phyloP scores from a whole-genome alignment of 2,329 filamentous ascomycete species.

The Bipolaris victoriae region DNA sequence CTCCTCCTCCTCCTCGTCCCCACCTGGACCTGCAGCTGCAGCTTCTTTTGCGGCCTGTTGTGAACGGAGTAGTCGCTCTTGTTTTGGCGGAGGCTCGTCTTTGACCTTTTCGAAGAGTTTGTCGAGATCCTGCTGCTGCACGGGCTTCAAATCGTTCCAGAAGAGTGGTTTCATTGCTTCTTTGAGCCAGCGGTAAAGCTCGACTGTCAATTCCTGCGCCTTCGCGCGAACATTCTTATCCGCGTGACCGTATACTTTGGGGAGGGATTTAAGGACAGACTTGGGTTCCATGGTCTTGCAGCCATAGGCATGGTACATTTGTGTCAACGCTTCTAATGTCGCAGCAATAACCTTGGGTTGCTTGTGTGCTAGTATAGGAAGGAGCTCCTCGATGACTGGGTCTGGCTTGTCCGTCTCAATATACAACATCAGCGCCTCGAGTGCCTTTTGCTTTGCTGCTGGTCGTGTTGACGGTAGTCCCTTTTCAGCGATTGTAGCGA shows the following conservation, averaged over 20 bases:
- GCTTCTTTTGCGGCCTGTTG: conserved; percentile 84
- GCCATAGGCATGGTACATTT: conserved; percentile 91
- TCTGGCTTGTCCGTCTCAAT: conserved; percentile 86
- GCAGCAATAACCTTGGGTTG: conserved; percentile 86
- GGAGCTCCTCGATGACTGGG: conserved; percentile 86
- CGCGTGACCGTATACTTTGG: conserved; percentile 91
- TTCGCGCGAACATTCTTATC: conserved; percentile 98
- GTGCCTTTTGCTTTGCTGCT: conserved; percentile 82
- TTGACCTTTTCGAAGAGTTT: conserved; percentile 94
- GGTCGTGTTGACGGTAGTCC: conserved; percentile 86
- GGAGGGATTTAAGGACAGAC: conserved; percentile 82
- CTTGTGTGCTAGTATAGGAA: conserved; percentile 84
- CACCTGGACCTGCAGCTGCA: conserved; percentile 67
- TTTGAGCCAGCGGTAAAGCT: conserved; percentile 95
- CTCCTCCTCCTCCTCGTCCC: conserved; percentile 53
- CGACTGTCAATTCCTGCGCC: conserved; percentile 87
- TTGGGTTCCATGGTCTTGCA: conserved; percentile 95
- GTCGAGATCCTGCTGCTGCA: conserved; percentile 92
- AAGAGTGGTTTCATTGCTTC: conserved; percentile 99
- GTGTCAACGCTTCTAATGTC: conserved; percentile 75
- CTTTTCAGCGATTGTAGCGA: conserved; percentile 86
- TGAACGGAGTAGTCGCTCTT: conserved; percentile 84
- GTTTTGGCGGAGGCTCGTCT: conserved; percentile 83
- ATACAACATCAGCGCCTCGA: conserved; percentile 86
- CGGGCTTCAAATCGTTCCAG: conserved; percentile 92